phyloP scores from a whole-genome alignment of 345 rosid species.

The Eucalyptus regnans region DNA sequence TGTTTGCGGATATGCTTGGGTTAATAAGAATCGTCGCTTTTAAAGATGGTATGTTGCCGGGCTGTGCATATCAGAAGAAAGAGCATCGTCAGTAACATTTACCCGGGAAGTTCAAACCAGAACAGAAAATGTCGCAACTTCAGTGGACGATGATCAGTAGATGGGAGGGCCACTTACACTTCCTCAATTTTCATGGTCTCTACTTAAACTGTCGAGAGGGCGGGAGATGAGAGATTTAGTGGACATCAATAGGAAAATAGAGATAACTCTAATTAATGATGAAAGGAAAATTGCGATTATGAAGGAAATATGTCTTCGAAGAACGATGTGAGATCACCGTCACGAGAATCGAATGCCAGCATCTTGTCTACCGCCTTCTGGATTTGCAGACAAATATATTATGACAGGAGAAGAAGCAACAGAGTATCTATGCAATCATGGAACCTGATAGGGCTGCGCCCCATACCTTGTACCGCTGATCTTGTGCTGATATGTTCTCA shows the following conservation, averaged over 20 bases:
- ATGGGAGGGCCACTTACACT: background rate
- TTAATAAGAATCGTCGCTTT: background rate
- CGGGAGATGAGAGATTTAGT: background rate
- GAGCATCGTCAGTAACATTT: background rate
- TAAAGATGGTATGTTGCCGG: background rate
- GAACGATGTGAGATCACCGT: conserved; percentile 48
- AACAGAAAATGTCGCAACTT: background rate
- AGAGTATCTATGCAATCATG: background rate
- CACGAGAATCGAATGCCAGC: conserved; percentile 39
- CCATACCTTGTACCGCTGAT: conserved; percentile 56
- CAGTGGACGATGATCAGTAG: background rate
- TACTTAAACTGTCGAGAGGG: background rate
- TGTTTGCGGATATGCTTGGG: background rate
- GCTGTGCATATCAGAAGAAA: background rate
- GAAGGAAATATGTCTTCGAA: conserved; percentile 41
- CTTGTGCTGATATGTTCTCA: conserved; percentile 50
- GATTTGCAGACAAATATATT: background rate
- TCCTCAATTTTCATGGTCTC: background rate
- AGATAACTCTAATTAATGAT: background rate
- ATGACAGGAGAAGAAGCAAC: background rate
- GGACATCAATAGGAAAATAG: background rate
- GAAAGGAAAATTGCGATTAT: background rate
- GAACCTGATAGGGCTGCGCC: background rate
- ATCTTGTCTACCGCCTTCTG: conserved; percentile 73
- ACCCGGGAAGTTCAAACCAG: background rate